Evolutionary conservation across 2,329 filamentous ascomycete genomes (phyloP).

Genomic region (Aspergillus ochraceus): DNA sequence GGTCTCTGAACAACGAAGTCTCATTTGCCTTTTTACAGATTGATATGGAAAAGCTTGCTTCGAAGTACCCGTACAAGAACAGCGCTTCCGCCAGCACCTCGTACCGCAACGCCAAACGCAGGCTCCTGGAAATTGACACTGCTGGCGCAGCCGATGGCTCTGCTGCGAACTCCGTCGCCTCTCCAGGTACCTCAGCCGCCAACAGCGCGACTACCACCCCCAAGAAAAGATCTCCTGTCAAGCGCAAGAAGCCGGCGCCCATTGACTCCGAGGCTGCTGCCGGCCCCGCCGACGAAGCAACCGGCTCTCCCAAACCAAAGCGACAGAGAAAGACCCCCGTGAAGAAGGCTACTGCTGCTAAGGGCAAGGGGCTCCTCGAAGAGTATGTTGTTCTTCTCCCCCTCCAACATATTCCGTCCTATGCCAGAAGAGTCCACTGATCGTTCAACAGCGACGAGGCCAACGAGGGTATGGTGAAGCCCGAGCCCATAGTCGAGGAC

Average conservation of each 20-base stretch:
- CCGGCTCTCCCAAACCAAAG: slow-evolving; percentile 19
- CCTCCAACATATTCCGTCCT: neutral
- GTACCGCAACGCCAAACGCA: slow-evolving; percentile 39
- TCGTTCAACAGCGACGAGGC: neutral
- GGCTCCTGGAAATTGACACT: slow-evolving; percentile 25
- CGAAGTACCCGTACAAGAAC: slow-evolving; percentile 38
- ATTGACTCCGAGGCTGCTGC: slow-evolving; percentile 7
- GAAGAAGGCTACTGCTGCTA: slow-evolving; percentile 18
- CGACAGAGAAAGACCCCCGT: slow-evolving; percentile 19
- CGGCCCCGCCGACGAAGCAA: slow-evolving; percentile 1
- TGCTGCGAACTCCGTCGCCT: neutral
- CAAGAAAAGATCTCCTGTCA: slow-evolving; percentile 16
- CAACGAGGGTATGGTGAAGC: neutral
- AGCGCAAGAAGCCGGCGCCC: slow-evolving; percentile 23
- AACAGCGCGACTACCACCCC: slow-evolving; percentile 4
- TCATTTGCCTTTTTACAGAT: slow-evolving; percentile 26
- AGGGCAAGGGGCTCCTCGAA: slow-evolving; percentile 2
- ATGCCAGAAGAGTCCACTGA: neutral
- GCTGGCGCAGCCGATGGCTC: neutral
- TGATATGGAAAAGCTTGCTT: slow-evolving; percentile 41
- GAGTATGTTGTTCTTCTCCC: slow-evolving; percentile 1
- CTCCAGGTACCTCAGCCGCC: neutral
- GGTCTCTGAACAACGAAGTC: neutral
- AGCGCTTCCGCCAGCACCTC: slow-evolving; percentile 33
- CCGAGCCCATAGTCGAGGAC: neutral